Evolutionary conservation across 1,139 yeast genomes (phyloP).

Genomic region (Taiozyma sp.): DNA sequence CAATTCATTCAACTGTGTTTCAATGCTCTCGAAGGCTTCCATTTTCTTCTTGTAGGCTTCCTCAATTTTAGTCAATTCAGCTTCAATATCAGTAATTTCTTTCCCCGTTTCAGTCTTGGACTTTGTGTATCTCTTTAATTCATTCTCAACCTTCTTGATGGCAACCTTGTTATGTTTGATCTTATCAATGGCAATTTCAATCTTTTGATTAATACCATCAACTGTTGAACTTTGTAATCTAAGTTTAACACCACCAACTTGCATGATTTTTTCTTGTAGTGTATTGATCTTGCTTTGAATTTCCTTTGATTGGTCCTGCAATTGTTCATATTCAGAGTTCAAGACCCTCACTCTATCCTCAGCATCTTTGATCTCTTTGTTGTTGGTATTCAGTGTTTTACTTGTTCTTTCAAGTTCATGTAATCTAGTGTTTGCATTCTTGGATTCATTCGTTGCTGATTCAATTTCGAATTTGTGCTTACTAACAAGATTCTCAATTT

Average conservation of each 20-base stretch:
- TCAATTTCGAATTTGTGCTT: conserved; percentile 62
- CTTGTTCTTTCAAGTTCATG: conserved; percentile 24
- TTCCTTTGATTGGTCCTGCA: conserved; percentile 52
- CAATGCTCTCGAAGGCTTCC: conserved; percentile 26
- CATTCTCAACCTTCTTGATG: conserved; percentile 63
- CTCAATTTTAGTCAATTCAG: conserved; percentile 33
- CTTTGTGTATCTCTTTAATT: conserved; percentile 48
- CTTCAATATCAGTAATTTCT: conserved; percentile 33
- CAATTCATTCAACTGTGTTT: conserved; percentile 26
- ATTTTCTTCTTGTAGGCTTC: conserved; percentile 21
- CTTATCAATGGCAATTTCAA: conserved; percentile 56
- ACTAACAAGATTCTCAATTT: conserved; percentile 57
- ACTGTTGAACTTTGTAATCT: conserved; percentile 80
- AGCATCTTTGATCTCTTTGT: conserved; percentile 35
- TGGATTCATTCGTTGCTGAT: conserved; percentile 37
- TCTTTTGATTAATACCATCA: conserved; percentile 64
- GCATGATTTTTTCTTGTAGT: conserved; percentile 75
- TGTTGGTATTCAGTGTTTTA: conserved; percentile 20
- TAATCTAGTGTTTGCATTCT: conserved; percentile 24
- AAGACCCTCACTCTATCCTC: conserved; percentile 33
- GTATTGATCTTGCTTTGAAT: conserved; percentile 52
- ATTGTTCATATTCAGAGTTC: conserved; percentile 33
- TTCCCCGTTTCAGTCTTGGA: conserved; percentile 35
- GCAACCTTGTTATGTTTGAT: conserved; percentile 56
- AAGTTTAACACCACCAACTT: conserved; percentile 86